Base-by-base conservation (phyloP, 2,329 filamentous ascomycete genomes). In the Claviceps quebecensis region DNA sequence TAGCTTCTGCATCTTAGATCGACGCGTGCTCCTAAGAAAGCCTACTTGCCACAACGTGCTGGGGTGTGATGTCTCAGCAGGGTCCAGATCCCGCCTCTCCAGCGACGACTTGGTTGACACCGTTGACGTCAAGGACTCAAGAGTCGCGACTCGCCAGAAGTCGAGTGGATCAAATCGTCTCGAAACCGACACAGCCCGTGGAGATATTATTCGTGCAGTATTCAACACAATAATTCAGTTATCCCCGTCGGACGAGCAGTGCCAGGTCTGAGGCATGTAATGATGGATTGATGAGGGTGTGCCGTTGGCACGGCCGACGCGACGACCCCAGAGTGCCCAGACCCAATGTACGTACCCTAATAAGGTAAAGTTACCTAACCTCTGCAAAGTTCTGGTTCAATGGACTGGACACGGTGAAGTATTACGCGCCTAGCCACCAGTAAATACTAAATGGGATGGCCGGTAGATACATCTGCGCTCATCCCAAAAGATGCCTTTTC, bases 101-200 rank as follows among this genome's bases (percentile, higher is more conserved):
- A 11, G 29, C 9, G 40, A 45, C 9, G 40, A 45, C 41, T 19
- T 52, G 50, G 29, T 49, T 52, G 47, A 49, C 50, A 36, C 45
- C 4, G 16, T 23, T 17, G 23, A 40, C 7, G 47, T 37, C 23
- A 26, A 26, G 14, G 19, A 19, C 19, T 19, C 19, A 19, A 19
- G 19, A 19, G 19, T 19, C 19, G 19, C 19, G 19, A 11, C 7
- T 17, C 38, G 38, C 38, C 16, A 39, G 38, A 39, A 39, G 38
- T 39, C 38, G 16, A 39, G 38, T 9, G 38, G 38, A 39, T n/a
- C 11, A 4, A 19, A 43, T 17, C 2, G 17, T 11, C 40, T 14
- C 40, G 9, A 13, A 11, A 8, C 2, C n/a, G 5, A n/a, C n/a
- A n/a, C 16, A 11, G n/a, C 40, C 22, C n/a, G 17, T 5, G 38